phyloP scores from a whole-genome alignment of 352 stramenopile genomes.

The Nannochloropsis limnetica region DNA sequence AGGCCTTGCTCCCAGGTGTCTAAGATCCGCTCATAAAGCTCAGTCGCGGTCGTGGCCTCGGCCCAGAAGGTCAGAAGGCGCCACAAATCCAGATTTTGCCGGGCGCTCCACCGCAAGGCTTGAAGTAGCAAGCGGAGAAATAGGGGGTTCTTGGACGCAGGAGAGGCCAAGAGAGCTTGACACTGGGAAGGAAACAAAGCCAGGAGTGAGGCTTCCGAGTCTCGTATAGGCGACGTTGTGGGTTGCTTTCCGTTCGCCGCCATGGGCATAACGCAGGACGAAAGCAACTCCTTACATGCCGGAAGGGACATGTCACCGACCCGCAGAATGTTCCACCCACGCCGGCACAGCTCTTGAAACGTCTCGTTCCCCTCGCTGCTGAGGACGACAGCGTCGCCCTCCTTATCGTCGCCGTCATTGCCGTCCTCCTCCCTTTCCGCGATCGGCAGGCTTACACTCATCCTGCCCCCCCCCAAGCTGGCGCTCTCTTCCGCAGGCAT shows the following conservation, averaged over 20 bases:
- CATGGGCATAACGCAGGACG: background rate
- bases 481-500: background rate
- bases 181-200: background rate
- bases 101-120: constrained; percentile 14
- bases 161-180: constrained; percentile 2
- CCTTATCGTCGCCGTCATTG: background rate
- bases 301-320: background rate
- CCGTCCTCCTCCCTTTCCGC: background rate
- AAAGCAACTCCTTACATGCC: constrained; percentile 1
- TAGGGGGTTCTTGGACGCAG: background rate
- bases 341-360: constrained; percentile 7
- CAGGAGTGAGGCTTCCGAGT: background rate
- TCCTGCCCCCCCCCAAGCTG: background rate
- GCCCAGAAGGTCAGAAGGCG: background rate
- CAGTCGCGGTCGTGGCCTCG: background rate
- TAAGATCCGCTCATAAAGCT: constrained; percentile 28
- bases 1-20: background rate
- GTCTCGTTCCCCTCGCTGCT: background rate
- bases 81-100: constrained; percentile 22
- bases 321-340: background rate
- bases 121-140: constrained; percentile 16
- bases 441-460: constrained; percentile 7
- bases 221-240: background rate
- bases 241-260: background rate
- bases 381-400: background rate